These are phyloP conservation scores for Calonectria henricotiae DNA, from an alignment of 2,329 filamentous ascomycete species.

Conservation along the genomic window DNA sequence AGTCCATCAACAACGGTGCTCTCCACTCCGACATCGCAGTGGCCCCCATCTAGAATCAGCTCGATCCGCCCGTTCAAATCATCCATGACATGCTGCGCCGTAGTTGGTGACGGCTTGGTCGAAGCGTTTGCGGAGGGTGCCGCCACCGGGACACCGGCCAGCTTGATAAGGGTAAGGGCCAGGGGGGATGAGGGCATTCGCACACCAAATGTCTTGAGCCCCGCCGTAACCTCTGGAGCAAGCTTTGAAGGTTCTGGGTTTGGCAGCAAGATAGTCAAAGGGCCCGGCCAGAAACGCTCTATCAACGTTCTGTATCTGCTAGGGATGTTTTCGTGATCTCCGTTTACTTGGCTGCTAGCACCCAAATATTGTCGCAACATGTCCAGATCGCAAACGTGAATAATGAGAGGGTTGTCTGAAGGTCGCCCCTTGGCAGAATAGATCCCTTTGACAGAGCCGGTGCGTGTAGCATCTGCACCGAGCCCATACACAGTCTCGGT, in stretches of 20 bases:
- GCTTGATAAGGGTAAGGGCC: constrained; percentile 89
- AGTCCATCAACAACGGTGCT: constrained; percentile 97
- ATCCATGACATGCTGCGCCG: constrained; percentile 89
- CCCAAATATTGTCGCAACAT: constrained; percentile 80
- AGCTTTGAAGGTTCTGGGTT: constrained; percentile 80
- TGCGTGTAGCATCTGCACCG: constrained; percentile 94
- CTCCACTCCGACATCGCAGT: constrained; percentile 91
- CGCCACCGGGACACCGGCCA: constrained; percentile 85
- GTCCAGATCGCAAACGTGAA: constrained; percentile 86
- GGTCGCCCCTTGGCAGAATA: constrained; percentile 92
- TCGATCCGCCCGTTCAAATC: constrained; percentile 88
- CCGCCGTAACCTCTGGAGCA: constrained; percentile 93
- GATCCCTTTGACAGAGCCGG: constrained; percentile 88
- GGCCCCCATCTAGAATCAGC: constrained; percentile 90
- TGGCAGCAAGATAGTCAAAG: constrained; percentile 90
- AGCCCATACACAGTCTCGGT: constrained; percentile 98
- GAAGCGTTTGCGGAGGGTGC: constrained; percentile 96
- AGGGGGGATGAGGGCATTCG: constrained; percentile 90
- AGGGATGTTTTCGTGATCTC: constrained; percentile 70
- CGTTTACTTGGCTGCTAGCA: constrained; percentile 45
- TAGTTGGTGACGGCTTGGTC: constrained; percentile 92
- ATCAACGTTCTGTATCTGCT: constrained; percentile 85
- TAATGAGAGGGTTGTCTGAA: constrained; percentile 94
- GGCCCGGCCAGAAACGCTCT: constrained; percentile 91
- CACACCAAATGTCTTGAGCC: constrained; percentile 87